Base-by-base conservation (phyloP, 2,329 filamentous ascomycete genomes). In the Arthroderma sp. region DNA sequence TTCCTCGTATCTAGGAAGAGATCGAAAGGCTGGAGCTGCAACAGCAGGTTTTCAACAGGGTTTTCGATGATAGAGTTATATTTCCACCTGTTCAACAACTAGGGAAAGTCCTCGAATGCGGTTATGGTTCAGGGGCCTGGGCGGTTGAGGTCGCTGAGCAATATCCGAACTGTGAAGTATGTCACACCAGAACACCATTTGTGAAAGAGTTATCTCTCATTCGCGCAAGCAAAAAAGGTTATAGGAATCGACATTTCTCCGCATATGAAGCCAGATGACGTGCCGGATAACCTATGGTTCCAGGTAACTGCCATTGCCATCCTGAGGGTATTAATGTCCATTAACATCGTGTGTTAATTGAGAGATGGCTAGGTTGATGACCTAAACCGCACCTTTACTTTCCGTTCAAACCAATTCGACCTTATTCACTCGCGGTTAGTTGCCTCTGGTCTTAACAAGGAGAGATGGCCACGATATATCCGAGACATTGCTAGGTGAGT, bases 381-480 rank as follows among this genome's bases (percentile, higher is more conserved):
- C 65, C 72, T 89, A 43, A 89, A 89, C 66, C 76, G 78, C 64
- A 75, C 77, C 35, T 85, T 86, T 66, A 86, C 83, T 0, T 91
- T 90, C 65, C 74, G 79, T 44, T 74, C 81, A 55, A 84, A 83
- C 66, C 76, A 84, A 57, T 95, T 94, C 74, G 87, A 95, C 65
- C 74, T 95, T 56, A 83, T 95, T 54, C 87, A 95, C 66, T 95
- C 88, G 63, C 82, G 69, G 76, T 80, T 62, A 58, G 71, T 78
- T 60, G 70, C 71, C 60, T 71, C 71, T 21, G 89, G 88, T 0
- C 87, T 95, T 64, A 79, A 91, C 65, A 74, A 77, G 58, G 74
- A 77, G 61, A 80, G 88, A 68, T 96, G 91, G 91, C 72, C 75
- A 57, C 77, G 78, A 33, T 95, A 94, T 70, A 71, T 95, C 62